Base-by-base conservation (phyloP, 164 flowering plant species). In the Brasenia schreberi region DNA sequence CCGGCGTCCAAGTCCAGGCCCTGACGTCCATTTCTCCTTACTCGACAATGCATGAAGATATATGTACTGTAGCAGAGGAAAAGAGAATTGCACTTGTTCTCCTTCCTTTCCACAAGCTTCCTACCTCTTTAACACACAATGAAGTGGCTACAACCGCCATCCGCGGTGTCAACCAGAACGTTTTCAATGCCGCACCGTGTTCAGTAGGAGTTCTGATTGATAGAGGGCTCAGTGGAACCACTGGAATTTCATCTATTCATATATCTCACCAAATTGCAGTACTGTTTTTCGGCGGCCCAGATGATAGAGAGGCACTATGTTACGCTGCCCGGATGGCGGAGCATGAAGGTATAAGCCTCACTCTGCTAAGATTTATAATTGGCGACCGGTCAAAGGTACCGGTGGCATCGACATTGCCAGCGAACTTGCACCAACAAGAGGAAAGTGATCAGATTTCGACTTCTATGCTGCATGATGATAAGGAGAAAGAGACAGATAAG, bases 21-120 rank as follows among this genome's bases (percentile, higher is more conserved):
- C 63, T 14, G 52, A 39, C 63, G 63, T 71, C 74, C 59, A 66
- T 75, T 43, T 75, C 77, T 42, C 72, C 74, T 27, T 75, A 71
- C 69, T 68, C 72, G 16, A 68, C 69, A 42, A 75, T 75, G 77
- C 77, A 75, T 49, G 74, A 80, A 23, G 75, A 82, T 42, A 62
- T 76, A 0, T 77, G 78, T 64, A n/a, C 52, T 7, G 43, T 78
- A 1, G 79, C 84, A 0, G 62, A 69, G 4, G 71, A 79, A 19
- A 69, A 61, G 60, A 65, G 58, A 18, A 59, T 27, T 14, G 27
- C 76, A 33, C 72, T 82, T 59, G 44, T 83, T 0, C 64, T 79
- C 23, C 11, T 77, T 18, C 86, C 83, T 60, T 80, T 67, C 69
- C 78, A 77, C 72, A 73, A 65, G 71, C 79, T 9, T 67, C 58